Evolutionary conservation across 2,329 filamentous ascomycete species (phyloP).

Genomic region (Pochonia chlamydosporia): DNA sequence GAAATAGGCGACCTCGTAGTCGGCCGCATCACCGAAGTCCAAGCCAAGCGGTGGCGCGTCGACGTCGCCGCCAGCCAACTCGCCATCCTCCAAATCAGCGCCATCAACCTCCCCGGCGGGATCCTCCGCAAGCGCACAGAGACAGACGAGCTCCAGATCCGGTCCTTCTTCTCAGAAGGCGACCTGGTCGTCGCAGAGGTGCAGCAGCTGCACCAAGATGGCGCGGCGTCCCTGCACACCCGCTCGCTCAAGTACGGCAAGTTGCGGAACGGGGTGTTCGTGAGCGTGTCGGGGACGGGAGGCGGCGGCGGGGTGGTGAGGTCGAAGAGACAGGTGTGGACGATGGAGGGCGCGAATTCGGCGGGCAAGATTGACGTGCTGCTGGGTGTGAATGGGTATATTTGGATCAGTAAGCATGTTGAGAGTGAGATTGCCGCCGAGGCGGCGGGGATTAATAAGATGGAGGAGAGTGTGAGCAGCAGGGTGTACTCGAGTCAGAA

Average conservation of each 20-base stretch:
- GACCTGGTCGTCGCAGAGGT: constrained; percentile 94
- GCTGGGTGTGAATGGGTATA: constrained; percentile 92
- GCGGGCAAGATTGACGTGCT: constrained; percentile 73
- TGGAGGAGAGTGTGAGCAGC: constrained; percentile 81
- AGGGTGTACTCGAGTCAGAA: constrained; percentile 95
- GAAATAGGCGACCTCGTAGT: constrained; percentile 96
- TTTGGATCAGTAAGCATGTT: constrained; percentile 86
- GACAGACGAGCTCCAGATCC: constrained; percentile 94
- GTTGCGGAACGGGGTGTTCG: constrained; percentile 85
- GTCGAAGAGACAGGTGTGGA: constrained; percentile 81
- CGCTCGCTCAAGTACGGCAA: constrained; percentile 91
- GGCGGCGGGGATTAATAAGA: constrained; percentile 64
- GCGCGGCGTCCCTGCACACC: constrained; percentile 82
- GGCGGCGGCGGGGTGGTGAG: constrained; percentile 84
- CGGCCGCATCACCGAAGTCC: constrained; percentile 91
- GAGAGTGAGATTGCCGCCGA: constrained; percentile 49
- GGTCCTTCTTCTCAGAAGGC: constrained; percentile 94
- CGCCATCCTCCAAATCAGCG: constrained; percentile 75
- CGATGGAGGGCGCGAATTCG: constrained; percentile 53
- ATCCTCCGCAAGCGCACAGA: constrained; percentile 87
- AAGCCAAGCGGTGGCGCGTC: constrained; percentile 87
- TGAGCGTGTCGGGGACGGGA: constrained; percentile 73
- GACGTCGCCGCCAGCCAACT: constrained; percentile 86
- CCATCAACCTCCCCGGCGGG: constrained; percentile 92
- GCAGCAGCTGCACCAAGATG: constrained; percentile 81